Evolutionary conservation across 768 basidiomycete species (phyloP), one percentile per base, ranked within the genome.

Genomic region (Serendipita sp.): DNA sequence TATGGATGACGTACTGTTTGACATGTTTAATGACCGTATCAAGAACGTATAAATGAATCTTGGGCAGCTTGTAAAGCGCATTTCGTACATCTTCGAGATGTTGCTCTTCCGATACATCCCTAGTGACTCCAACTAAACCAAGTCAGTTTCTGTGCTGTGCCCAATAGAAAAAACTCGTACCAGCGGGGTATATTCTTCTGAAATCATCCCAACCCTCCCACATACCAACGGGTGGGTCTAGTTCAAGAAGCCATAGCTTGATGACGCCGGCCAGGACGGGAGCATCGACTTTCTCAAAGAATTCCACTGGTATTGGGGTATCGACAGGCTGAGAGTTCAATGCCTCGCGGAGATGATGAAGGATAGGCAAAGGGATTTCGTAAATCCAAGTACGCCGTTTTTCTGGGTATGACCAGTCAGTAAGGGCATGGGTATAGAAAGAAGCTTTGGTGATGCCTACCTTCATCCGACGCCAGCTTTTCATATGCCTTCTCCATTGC

Each of bases 141-240:
- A 16, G 15, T 32, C 60, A 46, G 16, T 32, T 32, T 35, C 28
- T 30, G 64, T 66, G 7, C 44, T 16, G 15, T 32, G 44, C 48
- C 13, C 41, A 13, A 41, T 41, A 36, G 4, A n/a, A 46, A 28
- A 10, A 36, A 51, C 28, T 69, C 78, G 35, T 58, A 79, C 80
- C 81, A 41, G 77, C 80, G 3, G 91, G 91, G 70, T 96, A 97
- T n/a, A 96, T 68, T 67, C 83, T 85, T 64, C 89, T 81, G 67
- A 94, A 78, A 35, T 96, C 93, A 47, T 94, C 91, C 89, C 93
- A 98, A 51, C 87, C 84, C 70, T 94, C 91, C 79, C 86, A 95
- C 54, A 88, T 76, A 16, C 83, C 81, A 10, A 96, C 73, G 32
- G 95, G 92, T 5, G 91, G 89, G 70, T 91, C 85, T 32, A 98